Evolutionary conservation across 108 stramenopile species (phyloP), one percentile per base, ranked within the genome.

Genomic region (Asterionellopsis glacialis): DNA sequence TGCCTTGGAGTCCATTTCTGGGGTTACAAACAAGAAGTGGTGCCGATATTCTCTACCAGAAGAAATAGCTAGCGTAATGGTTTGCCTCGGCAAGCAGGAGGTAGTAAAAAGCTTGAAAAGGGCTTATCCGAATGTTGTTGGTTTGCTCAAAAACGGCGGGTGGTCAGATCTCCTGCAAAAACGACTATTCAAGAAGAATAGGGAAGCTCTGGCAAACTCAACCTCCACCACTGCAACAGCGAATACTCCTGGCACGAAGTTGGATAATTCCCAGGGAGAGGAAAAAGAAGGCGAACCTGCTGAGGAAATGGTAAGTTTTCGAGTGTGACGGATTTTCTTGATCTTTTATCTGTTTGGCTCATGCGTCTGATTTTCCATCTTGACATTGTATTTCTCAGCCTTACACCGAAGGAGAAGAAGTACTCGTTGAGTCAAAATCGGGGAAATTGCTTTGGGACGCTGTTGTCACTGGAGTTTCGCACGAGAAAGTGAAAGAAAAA

Each of bases 21-120:
- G 64, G 45, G 33, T 39, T 14, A 39, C 22, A 12, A 15, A 23
- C 11, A 75, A 78, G 23, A 48, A 48, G 2, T 87, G 82, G 86
- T 70, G 82, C 45, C 73, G 84, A 50, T 91, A 70, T 61, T 55
- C 67, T 0, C 65, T 78, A 24, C 74, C 83, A 39, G 93, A 86
- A 51, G 72, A 61, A 40, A 89, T 94, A 44, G 85, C 89, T 26
- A 82, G 87, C 41, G 76, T 94, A 12, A 88, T 94, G 24, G 70
- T 79, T 42, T 63, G 73, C 56, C 72, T 94, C n/a, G 80, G 84
- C 19, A 81, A 82, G 45, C 77, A 88, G 26, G 57, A 67, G 0
- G 65, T 85, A 4, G 71, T 68, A 15, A 75, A 78, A 40, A 70
- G 77, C 33, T 55, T 94, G 41, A 85, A 76, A 61, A 69, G 73